Evolutionary conservation across 495 filamentous ascomycete species (phyloP).

Genomic region (Podospora pseudopauciseta): DNA sequence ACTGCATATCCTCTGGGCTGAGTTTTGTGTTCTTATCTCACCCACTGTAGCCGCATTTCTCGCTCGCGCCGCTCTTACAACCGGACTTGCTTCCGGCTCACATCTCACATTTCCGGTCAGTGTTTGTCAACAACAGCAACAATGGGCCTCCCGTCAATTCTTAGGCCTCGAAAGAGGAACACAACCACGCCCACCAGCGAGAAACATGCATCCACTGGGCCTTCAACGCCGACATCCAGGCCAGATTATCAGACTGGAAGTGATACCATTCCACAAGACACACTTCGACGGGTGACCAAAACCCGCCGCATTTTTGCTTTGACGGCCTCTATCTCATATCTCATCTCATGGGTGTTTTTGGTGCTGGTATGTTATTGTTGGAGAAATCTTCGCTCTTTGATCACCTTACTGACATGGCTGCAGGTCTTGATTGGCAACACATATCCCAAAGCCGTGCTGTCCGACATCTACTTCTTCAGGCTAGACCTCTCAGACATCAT

Average conservation of each 20-base stretch:
- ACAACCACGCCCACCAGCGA: neutral
- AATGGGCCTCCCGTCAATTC: constrained; percentile 23
- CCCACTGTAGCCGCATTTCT: too few relatives aligned
- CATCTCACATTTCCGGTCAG: neutral
- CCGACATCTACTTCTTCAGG: constrained; percentile 74
- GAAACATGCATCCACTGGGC: neutral
- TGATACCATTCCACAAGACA: neutral
- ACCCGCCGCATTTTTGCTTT: constrained; percentile 53
- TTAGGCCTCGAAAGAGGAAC: constrained; percentile 18
- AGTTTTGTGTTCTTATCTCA: too few relatives aligned
- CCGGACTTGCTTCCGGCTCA: neutral
- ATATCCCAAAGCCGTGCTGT: constrained; percentile 54
- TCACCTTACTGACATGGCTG: constrained; percentile 13
- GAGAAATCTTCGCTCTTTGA: neutral
- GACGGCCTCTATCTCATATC: constrained; percentile 64
- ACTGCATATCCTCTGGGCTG: neutral
- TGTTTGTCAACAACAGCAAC: neutral
- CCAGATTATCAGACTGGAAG: neutral
- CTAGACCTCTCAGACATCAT: constrained; percentile 83
- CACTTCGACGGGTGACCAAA: constrained; percentile 52
- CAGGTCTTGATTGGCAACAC: constrained; percentile 68
- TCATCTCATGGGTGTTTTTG: constrained; percentile 71
- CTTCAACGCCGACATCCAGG: constrained; percentile 3
- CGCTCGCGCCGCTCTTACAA: too few relatives aligned
- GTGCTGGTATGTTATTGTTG: constrained; percentile 52